These are phyloP conservation scores for Stagonosporopsis chrysanthemi DNA, from an alignment of 2,329 filamentous ascomycete species.

Conservation along the genomic window DNA sequence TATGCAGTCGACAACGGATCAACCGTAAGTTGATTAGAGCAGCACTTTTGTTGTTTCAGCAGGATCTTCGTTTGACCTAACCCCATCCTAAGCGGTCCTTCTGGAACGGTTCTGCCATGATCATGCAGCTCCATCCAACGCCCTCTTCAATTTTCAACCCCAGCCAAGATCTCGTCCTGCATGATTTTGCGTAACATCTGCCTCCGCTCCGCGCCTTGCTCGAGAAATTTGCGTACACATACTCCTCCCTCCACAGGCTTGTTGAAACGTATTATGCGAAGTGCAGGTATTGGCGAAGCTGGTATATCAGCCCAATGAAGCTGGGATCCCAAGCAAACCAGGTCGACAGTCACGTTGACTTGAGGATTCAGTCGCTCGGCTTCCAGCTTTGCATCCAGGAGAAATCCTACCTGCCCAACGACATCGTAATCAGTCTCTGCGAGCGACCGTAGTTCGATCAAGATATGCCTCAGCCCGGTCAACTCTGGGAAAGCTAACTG, in stretches of 20 bases:
- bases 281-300: background rate
- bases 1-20: too few relatives aligned
- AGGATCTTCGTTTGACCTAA: too few relatives aligned
- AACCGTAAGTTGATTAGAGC: background rate
- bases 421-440: background rate
- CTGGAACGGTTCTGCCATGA: too few relatives aligned
- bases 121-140: background rate
- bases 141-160: background rate
- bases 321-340: background rate
- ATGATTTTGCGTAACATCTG: background rate
- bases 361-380: background rate
- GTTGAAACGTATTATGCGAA: slow-evolving; percentile 1
- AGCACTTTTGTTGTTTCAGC: too few relatives aligned
- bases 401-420: background rate
- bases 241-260: background rate
- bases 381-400: background rate
- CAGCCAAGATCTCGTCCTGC: background rate
- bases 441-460: background rate
- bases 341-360: background rate
- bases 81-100: too few relatives aligned
- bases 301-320: background rate
- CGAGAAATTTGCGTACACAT: background rate
- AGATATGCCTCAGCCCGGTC: background rate
- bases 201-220: background rate
- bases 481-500: background rate